A percentile compares a stretch with the other conserved stretches of the same genome.
These are phyloP conservation scores for Trametes cinnabarina DNA, from an alignment of 768 basidiomycete genomes.

Conservation along the genomic window DNA sequence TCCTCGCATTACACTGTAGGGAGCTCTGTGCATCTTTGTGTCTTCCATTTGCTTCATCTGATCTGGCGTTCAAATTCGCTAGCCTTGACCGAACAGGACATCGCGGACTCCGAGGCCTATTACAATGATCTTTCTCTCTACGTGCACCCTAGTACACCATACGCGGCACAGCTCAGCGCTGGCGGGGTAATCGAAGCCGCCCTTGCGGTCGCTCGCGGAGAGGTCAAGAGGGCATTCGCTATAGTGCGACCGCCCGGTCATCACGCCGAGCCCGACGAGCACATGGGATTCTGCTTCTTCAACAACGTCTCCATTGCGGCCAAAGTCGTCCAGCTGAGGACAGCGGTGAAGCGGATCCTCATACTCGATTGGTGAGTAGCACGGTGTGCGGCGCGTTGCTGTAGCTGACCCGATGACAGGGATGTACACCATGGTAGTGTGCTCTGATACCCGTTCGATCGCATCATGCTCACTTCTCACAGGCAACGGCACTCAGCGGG, in stretches of 20 bases:
- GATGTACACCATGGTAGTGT: slow-evolving; percentile 88
- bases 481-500: slow-evolving; percentile 97
- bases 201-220: slow-evolving; percentile 77
- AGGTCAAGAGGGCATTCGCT: slow-evolving; percentile 85
- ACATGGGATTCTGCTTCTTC: slow-evolving; percentile 99
- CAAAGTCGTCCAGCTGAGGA: slow-evolving; percentile 70
- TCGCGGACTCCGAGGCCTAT: slow-evolving; percentile 71
- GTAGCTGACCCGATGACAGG: slow-evolving; percentile 43
- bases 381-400: background rate
- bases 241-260: slow-evolving; percentile 97
- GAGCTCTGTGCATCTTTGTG: background rate
- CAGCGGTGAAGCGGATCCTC: slow-evolving; percentile 73
- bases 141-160: slow-evolving; percentile 81
- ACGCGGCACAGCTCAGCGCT: slow-evolving; percentile 83
- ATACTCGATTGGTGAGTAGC: slow-evolving; percentile 90
- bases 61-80: background rate
- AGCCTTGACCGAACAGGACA: slow-evolving; percentile 77
- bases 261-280: slow-evolving; percentile 96
- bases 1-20: slow-evolving; percentile 78
- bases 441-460: background rate
- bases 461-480: background rate
- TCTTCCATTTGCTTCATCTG: background rate
- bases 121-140: slow-evolving; percentile 94
- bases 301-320: slow-evolving; percentile 97
- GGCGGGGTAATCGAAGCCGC: slow-evolving; percentile 93